Base-by-base conservation (phyloP, 1,284 basidiomycete genomes). In the Apiotrichum veenhuisii region DNA sequence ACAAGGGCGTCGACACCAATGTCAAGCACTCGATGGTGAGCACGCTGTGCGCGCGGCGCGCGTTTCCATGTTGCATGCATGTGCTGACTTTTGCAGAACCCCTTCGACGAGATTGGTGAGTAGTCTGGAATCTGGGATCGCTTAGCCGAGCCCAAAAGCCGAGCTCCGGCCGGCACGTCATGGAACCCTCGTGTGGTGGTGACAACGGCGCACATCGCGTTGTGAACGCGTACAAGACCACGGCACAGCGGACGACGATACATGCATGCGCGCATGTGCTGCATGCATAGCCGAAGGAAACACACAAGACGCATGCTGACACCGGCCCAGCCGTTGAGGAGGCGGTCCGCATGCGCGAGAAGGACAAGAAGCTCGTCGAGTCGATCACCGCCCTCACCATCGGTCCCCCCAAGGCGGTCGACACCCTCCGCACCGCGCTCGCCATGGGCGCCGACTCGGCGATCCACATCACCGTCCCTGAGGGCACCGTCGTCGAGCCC, bases 401-500 rank as follows among this genome's bases (percentile, higher is more conserved):
- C 61, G 96, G 96, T 5, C 91, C 93, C 1, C 77, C 93, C 12
- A 98, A 98, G 76, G 82, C 91, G 1, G 73, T 84, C 43, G 96
- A 98, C 73, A 93, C 89, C 3, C 84, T 98, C 40, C 89, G 95
- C 57, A 97, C 94, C 0, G 95, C 93, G 0, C 86, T 98, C 36
- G 95, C 96, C 25, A 97, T 98, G 90, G 95, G 95, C 45, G 96
- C 95, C 15, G 95, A 99, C 81, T 81, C 86, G 17, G 94, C 85
- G 53, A 86, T 98, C 65, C 94, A 98, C 77, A 84, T 98, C 76
- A 89, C 92, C 75, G 81, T 88, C 17, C 84, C 87, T 27, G 93
- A 96, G 54, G 91, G 94, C 34, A 86, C 87, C 7, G 84, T 97
- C 42, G 74, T 77, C 40, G 76, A 77, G 63, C 76, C 76, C 44